A percentile compares a stretch with the other conserved stretches of the same genome.
phyloP scores from a whole-genome alignment of 2,329 filamentous ascomycete genomes.

The Dothistroma pini region DNA sequence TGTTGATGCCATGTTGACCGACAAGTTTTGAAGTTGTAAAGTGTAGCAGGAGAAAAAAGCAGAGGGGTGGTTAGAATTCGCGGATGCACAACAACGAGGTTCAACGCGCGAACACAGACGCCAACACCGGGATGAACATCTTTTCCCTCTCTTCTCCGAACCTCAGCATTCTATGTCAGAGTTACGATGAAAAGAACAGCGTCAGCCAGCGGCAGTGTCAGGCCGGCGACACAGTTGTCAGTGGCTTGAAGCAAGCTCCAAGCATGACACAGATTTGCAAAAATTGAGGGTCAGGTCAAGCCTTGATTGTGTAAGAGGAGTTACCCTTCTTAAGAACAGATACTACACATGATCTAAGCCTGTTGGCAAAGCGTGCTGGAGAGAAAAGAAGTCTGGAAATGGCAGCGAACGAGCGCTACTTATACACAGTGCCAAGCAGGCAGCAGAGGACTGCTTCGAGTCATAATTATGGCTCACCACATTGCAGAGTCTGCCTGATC shows the following conservation, averaged over 20 bases:
- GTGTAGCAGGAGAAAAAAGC: not conserved
- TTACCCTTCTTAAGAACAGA: constrained; percentile 20
- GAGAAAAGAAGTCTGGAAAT: not conserved
- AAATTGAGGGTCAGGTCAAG: constrained; percentile 8
- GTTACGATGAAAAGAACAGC: constrained; percentile 16
- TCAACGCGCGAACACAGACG: not conserved
- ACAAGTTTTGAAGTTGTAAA: not conserved
- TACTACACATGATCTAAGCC: constrained; percentile 21
- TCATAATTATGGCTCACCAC: not conserved
- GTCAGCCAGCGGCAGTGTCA: constrained; percentile 19
- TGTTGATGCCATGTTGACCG: constrained; percentile 11
- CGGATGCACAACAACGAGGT: not conserved
- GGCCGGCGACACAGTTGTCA: constrained; percentile 16
- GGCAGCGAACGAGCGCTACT: not conserved
- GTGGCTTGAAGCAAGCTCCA: constrained; percentile 12
- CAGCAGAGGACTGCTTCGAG: not conserved
- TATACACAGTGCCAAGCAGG: not conserved
- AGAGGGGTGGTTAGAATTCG: constrained; percentile 2
- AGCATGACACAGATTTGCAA: constrained; percentile 11
- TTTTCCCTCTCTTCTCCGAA: constrained; percentile 12
- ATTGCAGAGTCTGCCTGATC: not conserved
- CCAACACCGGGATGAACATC: not conserved
- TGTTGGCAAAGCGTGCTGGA: constrained; percentile 8
- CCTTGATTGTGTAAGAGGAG: constrained; percentile 5
- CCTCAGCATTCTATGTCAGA: not conserved